Conservation (phyloP, 2,329 filamentous ascomycete species). For the Phialophora expanda region DNA sequence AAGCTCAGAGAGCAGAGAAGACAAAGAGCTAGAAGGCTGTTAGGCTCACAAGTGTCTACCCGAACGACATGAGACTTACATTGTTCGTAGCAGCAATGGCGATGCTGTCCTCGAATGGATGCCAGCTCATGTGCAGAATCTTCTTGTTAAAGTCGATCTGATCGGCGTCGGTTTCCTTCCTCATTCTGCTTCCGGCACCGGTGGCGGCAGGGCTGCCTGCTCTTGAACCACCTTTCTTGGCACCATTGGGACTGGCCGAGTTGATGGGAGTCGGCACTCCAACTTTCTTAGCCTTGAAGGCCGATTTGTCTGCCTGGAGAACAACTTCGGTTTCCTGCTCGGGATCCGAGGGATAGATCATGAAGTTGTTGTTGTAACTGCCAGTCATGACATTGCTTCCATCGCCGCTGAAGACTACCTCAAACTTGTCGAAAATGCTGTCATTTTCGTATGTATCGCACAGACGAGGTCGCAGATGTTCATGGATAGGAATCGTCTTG, state of each 20-base stretch:
- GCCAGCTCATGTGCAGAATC: conserved; percentile 99
- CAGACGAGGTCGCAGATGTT: conserved; percentile 88
- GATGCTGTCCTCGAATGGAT: conserved; percentile 99
- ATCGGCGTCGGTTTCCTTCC: conserved; percentile 98
- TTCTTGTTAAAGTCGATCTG: conserved; percentile 99
- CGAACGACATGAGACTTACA: conserved; percentile 65
- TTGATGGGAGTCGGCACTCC: conserved; percentile 98
- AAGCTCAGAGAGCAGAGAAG: conserved; percentile 71
- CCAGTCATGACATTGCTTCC: conserved; percentile 99
- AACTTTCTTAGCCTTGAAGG: conserved; percentile 99
- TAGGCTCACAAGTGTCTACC: background rate
- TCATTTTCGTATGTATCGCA: conserved; percentile 99
- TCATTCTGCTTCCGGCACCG: conserved; percentile 89
- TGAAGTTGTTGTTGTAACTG: conserved; percentile 99
- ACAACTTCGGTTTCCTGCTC: conserved; percentile 97
- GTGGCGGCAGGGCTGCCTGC: conserved; percentile 83
- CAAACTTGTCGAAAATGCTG: conserved; percentile 99
- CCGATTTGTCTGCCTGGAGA: conserved; percentile 95
- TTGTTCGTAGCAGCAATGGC: conserved; percentile 99
- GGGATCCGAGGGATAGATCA: conserved; percentile 98
- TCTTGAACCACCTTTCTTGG: conserved; percentile 86
- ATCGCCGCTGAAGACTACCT: conserved; percentile 97
- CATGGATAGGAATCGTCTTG: conserved; percentile 98
- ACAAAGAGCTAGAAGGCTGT: conserved; percentile 67
- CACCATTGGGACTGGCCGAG: conserved; percentile 69